phyloP scores from a whole-genome alignment of 768 basidiomycete species.

The Ephemerocybe angulata region DNA sequence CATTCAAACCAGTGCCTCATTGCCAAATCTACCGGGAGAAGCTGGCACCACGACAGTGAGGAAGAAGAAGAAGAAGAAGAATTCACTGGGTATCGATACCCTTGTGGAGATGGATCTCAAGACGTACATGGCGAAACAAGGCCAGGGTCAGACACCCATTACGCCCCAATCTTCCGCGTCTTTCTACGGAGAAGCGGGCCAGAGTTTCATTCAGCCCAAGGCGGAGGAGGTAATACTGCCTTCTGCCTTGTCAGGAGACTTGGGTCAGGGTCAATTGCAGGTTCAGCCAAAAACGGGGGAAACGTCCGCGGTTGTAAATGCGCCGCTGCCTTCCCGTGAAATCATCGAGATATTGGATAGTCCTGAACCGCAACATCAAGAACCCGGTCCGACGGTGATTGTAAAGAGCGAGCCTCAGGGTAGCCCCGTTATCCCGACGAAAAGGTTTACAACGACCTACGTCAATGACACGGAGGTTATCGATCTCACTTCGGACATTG shows the following conservation, averaged over 20 bases:
- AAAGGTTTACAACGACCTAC: no score
- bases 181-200: conserved; percentile 8
- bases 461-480: not conserved
- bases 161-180: not conserved
- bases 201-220: no score
- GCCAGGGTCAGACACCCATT: conserved; percentile 18
- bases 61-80: conserved; percentile 25
- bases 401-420: no score
- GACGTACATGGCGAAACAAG: conserved; percentile 24
- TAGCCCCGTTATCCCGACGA: no score
- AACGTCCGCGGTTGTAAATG: not conserved
- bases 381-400: not conserved
- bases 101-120: conserved; percentile 15
- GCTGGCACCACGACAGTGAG: no score
- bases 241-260: no score
- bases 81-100: conserved; percentile 22
- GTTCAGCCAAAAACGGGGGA: conserved; percentile 4
- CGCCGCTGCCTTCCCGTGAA: not conserved
- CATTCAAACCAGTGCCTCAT: no score
- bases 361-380: not conserved
- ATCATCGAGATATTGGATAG: not conserved
- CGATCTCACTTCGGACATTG: not conserved
- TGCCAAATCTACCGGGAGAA: no score
- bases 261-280: no score
- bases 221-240: no score